These are phyloP conservation scores for Saccharomyces hybrid DNA, from an alignment of 1,139 yeast genomes.

Conservation along the genomic window DNA sequence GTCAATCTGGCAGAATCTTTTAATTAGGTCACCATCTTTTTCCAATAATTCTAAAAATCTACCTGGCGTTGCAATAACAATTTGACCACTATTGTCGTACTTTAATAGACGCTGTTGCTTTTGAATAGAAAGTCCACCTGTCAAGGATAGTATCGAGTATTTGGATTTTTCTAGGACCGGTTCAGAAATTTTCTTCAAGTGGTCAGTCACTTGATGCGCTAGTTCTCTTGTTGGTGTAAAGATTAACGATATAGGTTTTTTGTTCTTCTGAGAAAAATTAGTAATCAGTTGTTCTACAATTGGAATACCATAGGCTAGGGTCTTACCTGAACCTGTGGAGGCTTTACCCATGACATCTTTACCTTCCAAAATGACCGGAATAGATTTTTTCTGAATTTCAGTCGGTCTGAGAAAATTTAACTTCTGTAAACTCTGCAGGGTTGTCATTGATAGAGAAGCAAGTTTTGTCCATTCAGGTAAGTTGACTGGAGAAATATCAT, in stretches of 20 bases:
- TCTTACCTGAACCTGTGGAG: constrained; percentile 96
- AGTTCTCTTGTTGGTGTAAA: constrained; percentile 95
- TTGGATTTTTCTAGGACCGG: constrained; percentile 54
- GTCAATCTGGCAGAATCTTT: constrained; percentile 55
- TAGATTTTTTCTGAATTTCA: constrained; percentile 68
- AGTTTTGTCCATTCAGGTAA: constrained; percentile 55
- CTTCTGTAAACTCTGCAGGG: constrained; percentile 51
- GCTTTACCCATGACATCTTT: constrained; percentile 91
- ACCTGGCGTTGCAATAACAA: constrained; percentile 95
- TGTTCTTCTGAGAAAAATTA: constrained; percentile 10
- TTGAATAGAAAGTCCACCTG: constrained; percentile 92
- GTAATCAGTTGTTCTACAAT: constrained; percentile 58
- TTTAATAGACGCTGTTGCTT: constrained; percentile 77
- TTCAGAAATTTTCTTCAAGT: constrained; percentile 42
- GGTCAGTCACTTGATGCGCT: constrained; percentile 88
- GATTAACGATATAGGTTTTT: constrained; percentile 63
- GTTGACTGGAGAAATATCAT: constrained; percentile 29
- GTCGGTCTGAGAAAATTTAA: constrained; percentile 69
- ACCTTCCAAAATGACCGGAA: constrained; percentile 68
- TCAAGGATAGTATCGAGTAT: constrained; percentile 61
- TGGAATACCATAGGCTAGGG: constrained; percentile 94
- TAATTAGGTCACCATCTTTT: constrained; percentile 47
- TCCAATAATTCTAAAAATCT: constrained; percentile 77
- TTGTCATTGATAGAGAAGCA: constrained; percentile 41
- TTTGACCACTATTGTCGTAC: constrained; percentile 57